phyloP scores from a whole-genome alignment of 257 asterid genomes.

The Craterostigma plantagineum region DNA sequence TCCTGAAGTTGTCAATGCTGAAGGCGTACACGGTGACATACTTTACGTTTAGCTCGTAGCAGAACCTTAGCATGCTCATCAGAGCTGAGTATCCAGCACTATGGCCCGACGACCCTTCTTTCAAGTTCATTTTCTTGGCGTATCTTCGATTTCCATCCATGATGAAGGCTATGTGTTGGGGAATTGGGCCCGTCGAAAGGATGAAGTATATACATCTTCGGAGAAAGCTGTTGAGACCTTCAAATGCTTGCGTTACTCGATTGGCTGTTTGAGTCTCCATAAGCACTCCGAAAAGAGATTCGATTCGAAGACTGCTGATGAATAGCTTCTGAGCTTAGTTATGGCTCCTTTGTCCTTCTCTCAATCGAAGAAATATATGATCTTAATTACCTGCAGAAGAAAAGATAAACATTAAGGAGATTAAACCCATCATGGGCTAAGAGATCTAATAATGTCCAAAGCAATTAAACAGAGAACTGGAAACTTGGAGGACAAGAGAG shows the following conservation, averaged over 20 bases:
- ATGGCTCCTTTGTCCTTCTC: no score
- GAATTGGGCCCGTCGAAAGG: constrained; percentile 44
- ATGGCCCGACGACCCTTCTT: constrained; percentile 51
- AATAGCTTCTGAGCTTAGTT: no score
- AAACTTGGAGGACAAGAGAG: background rate
- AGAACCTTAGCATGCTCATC: constrained; percentile 40
- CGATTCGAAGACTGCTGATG: constrained; percentile 1
- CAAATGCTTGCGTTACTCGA: constrained; percentile 12
- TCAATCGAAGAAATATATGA: no score
- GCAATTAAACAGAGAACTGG: no score
- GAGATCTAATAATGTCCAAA: no score
- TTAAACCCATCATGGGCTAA: no score
- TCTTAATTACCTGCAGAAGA: no score
- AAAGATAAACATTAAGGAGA: no score
- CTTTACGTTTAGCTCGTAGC: constrained; percentile 46
- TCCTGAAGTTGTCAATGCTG: constrained; percentile 67
- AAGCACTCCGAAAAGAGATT: constrained; percentile 8
- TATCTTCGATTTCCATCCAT: constrained; percentile 84
- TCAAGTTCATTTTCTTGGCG: constrained; percentile 33
- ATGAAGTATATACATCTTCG: constrained; percentile 20
- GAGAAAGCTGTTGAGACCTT: constrained; percentile 13
- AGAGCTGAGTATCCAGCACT: constrained; percentile 37
- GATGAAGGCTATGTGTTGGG: constrained; percentile 57
- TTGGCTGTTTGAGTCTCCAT: constrained; percentile 19
- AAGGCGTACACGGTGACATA: constrained; percentile 61